These are phyloP conservation scores for Leishmania tarentolae DNA, from an alignment of 208 protist genomes.

Conservation along the genomic window DNA sequence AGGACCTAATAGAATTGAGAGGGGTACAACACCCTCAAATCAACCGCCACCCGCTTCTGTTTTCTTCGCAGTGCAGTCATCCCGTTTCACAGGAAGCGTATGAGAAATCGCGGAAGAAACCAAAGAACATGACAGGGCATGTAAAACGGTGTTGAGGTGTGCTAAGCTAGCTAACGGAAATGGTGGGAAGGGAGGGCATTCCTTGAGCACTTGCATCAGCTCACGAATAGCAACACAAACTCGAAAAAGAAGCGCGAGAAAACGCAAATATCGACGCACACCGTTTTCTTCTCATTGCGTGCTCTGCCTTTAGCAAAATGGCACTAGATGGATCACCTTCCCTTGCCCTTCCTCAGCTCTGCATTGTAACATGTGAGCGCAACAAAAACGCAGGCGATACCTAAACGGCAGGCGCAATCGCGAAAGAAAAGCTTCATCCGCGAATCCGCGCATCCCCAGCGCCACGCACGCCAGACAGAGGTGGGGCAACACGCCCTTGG, in stretches of 20 bases:
- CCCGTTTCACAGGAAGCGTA: not conserved
- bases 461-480: not conserved
- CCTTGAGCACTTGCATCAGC: not conserved
- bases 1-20: slow-evolving; percentile 1
- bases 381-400: not conserved
- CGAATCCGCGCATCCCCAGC: not conserved
- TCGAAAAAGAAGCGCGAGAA: not conserved
- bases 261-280: not conserved
- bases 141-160: not conserved
- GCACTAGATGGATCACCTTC: no score
- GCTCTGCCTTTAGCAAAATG: not conserved
- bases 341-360: not conserved
- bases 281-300: not conserved
- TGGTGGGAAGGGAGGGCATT: not conserved
- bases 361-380: not conserved
- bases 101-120: not conserved
- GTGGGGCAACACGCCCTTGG: not conserved
- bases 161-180: not conserved
- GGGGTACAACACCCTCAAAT: not conserved
- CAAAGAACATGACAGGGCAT: not conserved
- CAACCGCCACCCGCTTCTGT: not conserved
- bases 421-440: not conserved
- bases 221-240: not conserved
- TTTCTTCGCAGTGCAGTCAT: not conserved
- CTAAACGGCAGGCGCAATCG: no score